These are phyloP conservation scores for Sphagnum fallax DNA, from an alignment of 228 moss, liverwort and hornwort genomes.

Conservation along the genomic window DNA sequence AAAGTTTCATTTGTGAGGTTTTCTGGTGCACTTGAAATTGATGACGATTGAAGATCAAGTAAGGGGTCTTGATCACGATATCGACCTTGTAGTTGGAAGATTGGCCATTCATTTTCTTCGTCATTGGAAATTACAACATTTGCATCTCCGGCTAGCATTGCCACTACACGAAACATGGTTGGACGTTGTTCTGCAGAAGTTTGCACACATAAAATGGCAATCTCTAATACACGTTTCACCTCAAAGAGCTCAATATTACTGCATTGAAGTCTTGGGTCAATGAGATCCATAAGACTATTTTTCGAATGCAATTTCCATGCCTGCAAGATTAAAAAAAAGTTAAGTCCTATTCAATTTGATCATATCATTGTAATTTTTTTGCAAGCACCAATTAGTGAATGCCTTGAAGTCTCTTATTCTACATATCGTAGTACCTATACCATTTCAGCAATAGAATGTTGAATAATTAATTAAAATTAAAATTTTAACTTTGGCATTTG, in stretches of 20 bases:
- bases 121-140: neutral
- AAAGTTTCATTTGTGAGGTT: too few species aligned
- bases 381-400: too few species aligned
- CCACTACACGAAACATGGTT: slow-evolving; percentile 4
- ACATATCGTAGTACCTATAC: too few species aligned
- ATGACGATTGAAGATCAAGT: neutral
- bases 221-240: neutral
- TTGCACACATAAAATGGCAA: slow-evolving; percentile 4
- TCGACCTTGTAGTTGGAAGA: neutral
- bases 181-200: neutral
- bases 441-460: too few species aligned
- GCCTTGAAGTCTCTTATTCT: too few species aligned
- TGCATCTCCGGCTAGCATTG: slow-evolving; percentile 1
- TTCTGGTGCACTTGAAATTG: too few species aligned
- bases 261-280: slow-evolving; percentile 1
- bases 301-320: slow-evolving; percentile 1
- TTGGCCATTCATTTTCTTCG: neutral
- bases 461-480: too few species aligned
- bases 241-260: neutral
- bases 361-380: too few species aligned
- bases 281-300: slow-evolving; percentile 1
- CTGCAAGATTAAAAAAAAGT: neutral
- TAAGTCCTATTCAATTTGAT: neutral
- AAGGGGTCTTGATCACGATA: neutral
- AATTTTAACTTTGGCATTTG: too few species aligned